Percentiles rank a stretch among this genome's conserved stretches.
These are phyloP conservation scores for Saccharomycopsis hybrid DNA, from an alignment of 1,139 yeast genomes.

Conservation along the genomic window DNA sequence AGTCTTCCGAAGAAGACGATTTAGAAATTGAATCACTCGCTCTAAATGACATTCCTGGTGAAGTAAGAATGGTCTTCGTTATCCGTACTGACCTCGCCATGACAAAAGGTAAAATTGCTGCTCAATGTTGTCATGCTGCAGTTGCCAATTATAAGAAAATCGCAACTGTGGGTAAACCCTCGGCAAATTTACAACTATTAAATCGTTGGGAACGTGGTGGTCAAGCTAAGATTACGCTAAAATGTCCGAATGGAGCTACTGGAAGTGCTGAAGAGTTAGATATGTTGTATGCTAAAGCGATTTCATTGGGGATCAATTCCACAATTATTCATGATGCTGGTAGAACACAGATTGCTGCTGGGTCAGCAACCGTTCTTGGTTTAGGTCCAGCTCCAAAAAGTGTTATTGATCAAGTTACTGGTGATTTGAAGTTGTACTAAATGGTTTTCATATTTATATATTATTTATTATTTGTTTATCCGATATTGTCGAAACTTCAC, in stretches of 20 bases:
- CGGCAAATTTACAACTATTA: conserved; percentile 55
- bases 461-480: no score
- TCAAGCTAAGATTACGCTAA: conserved; percentile 92
- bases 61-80: conserved; percentile 80
- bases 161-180: conserved; percentile 43
- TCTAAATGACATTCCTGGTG: conserved; percentile 62
- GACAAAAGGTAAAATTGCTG: conserved; percentile 96
- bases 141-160: conserved; percentile 77
- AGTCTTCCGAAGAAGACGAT: conserved; percentile 46
- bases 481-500: no score
- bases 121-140: conserved; percentile 98
- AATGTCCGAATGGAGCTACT: no score
- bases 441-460: no score
- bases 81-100: conserved; percentile 85
- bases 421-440: conserved; percentile 67
- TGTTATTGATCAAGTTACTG: conserved; percentile 74
- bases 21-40: conserved; percentile 37
- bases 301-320: conserved; percentile 71
- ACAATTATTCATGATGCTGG: conserved; percentile 93
- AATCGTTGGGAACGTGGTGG: conserved; percentile 80
- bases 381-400: conserved; percentile 95
- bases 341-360: conserved; percentile 90
- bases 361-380: conserved; percentile 91
- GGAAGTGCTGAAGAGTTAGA: conserved; percentile 81
- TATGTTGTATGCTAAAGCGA: conserved; percentile 71